Base-by-base conservation (phyloP, 1,139 yeast species). In the Pneumocystis oryctolagi region DNA sequence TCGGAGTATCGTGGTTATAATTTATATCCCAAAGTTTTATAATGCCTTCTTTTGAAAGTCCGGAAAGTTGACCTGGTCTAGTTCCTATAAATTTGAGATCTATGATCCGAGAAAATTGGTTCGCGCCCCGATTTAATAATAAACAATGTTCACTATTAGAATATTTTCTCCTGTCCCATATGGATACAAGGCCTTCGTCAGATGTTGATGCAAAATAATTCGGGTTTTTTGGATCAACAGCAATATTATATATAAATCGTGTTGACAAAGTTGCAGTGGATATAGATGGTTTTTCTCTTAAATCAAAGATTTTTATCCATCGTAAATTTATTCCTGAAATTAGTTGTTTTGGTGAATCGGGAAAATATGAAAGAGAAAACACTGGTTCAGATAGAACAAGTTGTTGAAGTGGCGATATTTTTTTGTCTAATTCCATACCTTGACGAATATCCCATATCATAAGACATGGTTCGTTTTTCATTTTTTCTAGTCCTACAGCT, bases 121-220 rank as follows among this genome's bases (percentile, higher is more conserved):
- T 79, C 1, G 82, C 77, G 63, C 86, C 82, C 63, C 87, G 78
- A 42, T 81, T 82, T 70, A 89, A 85, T 39, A 82, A 79, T 57
- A 88, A 73, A 12, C 85, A 75, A 0, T 96, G 95, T 5, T 81
- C 79, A 0, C 76, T 64, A 40, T 89, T 73, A 67, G 55, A 47
- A 20, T 28, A 12, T 28, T 81, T 84, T 65, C 97, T 79, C 65
- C 95, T 79, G 72, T 90, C 97, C 95, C 96, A 90, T 16, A 89
- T 78, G 0, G 92, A 84, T 64, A 89, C 75, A 0, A 94, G 82
- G 1, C 96, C 96, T 70, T 87, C 94, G 69, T 89, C 96, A 62
- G 89, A 82, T 67, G 81, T 82, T 0, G 95, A 84, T 55, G 88
- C 82, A 72, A 89, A 87, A 67, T 82, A 79, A 72, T 82, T 79